Conservation (phyloP, 1,284 basidiomycete species). For the Golubevia sp. region DNA sequence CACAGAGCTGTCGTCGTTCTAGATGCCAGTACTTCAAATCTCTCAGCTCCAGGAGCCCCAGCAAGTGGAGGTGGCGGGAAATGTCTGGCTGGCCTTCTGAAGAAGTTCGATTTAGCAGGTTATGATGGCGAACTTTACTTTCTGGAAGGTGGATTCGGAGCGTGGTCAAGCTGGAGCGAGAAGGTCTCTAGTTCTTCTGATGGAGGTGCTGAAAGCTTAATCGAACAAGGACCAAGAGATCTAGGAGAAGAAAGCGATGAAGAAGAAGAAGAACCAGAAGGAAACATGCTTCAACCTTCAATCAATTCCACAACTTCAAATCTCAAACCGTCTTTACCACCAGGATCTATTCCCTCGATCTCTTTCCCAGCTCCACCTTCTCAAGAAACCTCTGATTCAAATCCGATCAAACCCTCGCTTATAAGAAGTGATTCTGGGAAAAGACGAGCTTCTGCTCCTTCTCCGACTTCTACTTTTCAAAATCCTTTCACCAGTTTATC, state of each 20-base stretch:
- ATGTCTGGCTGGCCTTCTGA: constrained; percentile 49
- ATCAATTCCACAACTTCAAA: background rate
- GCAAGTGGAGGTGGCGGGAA: constrained; percentile 54
- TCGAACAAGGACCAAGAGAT: background rate
- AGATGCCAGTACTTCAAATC: constrained; percentile 39
- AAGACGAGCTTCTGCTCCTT: background rate
- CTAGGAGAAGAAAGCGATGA: background rate
- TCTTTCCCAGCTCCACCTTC: background rate
- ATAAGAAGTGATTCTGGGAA: background rate
- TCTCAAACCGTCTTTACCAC: background rate
- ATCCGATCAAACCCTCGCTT: background rate
- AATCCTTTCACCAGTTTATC: background rate
- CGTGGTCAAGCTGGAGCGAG: constrained; percentile 7
- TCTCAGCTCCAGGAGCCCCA: constrained; percentile 41
- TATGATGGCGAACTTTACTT: constrained; percentile 49
- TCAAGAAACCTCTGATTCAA: background rate
- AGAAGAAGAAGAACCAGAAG: background rate
- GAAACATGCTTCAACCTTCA: too few species aligned
- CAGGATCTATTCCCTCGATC: background rate
- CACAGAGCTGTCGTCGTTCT: constrained; percentile 39
- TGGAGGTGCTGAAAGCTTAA: background rate
- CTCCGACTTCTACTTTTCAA: background rate
- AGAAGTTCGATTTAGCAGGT: constrained; percentile 50
- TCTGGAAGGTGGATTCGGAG: constrained; percentile 53
- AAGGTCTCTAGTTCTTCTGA: background rate